Percentiles rank a stretch among this genome's conserved stretches.
phyloP scores from a whole-genome alignment of 345 rosid genomes.

The Pistacia atlantica region DNA sequence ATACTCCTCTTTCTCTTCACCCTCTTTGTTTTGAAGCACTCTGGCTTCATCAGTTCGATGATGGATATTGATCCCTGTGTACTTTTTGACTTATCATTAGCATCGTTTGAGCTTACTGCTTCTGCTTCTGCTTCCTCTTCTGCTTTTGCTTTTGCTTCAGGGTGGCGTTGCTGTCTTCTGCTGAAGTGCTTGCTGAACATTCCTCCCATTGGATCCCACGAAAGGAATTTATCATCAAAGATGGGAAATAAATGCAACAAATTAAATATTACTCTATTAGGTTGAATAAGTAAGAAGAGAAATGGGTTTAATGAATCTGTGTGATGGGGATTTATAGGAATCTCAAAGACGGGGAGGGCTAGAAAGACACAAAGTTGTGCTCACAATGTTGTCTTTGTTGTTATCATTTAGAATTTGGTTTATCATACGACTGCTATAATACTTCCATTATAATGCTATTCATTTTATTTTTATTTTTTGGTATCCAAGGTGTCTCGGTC shows the following conservation, averaged over 20 bases:
- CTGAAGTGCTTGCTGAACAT: slow-evolving; percentile 21
- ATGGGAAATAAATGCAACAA: neutral
- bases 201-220: slow-evolving; percentile 25
- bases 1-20: slow-evolving; percentile 9
- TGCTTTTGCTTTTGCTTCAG: neutral
- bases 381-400: neutral
- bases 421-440: too few relatives aligned
- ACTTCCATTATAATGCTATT: too few relatives aligned
- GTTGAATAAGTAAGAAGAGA: neutral
- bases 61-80: slow-evolving; percentile 2
- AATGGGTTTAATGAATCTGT: neutral
- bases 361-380: neutral
- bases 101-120: neutral
- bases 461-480: too few relatives aligned
- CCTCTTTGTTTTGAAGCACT: slow-evolving; percentile 24
- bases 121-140: too few relatives aligned
- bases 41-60: slow-evolving; percentile 25
- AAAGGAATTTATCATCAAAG: neutral
- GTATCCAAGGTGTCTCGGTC: too few relatives aligned
- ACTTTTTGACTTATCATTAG: slow-evolving; percentile 3
- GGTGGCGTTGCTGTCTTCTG: neutral
- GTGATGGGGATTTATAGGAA: slow-evolving; percentile 6
- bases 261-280: neutral
- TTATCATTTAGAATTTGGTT: neutral
- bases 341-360: slow-evolving; percentile 7